Base-by-base conservation (phyloP, 805 yeast genomes). In the Schizosaccharomyces lindneri region DNA sequence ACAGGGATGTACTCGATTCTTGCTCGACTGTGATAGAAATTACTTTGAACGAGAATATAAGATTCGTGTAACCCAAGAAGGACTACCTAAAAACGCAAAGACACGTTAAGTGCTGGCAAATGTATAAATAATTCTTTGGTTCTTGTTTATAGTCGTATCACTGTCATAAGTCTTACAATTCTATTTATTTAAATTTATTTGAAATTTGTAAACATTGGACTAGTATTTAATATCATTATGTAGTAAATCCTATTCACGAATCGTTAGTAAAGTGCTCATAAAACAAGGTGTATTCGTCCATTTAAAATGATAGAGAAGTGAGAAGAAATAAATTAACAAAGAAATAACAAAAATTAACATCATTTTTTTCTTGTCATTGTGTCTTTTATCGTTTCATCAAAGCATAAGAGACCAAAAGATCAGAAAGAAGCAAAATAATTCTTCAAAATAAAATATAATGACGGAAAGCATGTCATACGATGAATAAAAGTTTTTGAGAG, bases 11-110 rank as follows among this genome's bases (percentile, higher is more conserved):
- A 17, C 62, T 65, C 19, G 66, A 65, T 61, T 55, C 24, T 15
- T 62, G 11, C 63, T 65, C 17, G 67, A 65, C 19, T 46, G 59
- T 24, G 67, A 66, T n/a, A 62, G 66, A 1, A 62, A 63, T 3
- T 43, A 66, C 31, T 65, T 48, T 43, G 41, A 36, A 13, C 41
- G 41, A 36, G 41, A 63, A 65, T 17, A 27, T 64, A 6, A 63
- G 64, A 46, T 64, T 64, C 63, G 60, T 43, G 24, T 61, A 65
- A 7, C 66, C 59, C 41, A 59, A 24, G 57, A 60, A 24, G 17
- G 65, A 64, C 51, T 60, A 63, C 43, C 15, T 29, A 31, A 24
- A 21, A 24, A 39, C 5, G 15, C 48, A 31, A 6, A n/a, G 17
- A 24, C 32, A 11, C 60, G 51, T 5, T 17, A 36, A 36, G 17